Evolutionary conservation across 148 eudicot genomes (phyloP).

Genomic region (Bassia scoparia): DNA sequence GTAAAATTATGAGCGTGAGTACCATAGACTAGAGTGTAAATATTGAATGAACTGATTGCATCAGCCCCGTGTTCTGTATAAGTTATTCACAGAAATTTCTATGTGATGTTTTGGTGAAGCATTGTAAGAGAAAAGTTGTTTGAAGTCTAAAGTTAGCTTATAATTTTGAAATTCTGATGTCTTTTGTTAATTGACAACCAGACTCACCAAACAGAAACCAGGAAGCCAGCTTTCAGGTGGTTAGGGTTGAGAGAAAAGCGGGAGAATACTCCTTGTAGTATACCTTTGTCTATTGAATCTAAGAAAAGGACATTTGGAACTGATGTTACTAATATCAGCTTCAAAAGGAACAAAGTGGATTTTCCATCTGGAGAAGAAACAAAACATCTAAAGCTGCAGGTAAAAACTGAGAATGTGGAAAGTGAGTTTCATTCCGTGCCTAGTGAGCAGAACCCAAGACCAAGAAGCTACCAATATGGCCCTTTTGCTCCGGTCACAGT

Average conservation of each 20-base stretch:
- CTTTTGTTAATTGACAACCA: constrained; percentile 30
- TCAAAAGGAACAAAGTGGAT: constrained; percentile 52
- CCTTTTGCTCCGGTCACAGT: constrained; percentile 77
- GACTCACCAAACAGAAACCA: constrained; percentile 78
- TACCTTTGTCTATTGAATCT: constrained; percentile 34
- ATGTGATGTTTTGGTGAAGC: background rate
- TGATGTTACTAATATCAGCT: constrained; percentile 56
- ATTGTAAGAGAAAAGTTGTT: background rate
- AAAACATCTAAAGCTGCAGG: constrained; percentile 29
- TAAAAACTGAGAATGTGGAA: constrained; percentile 35
- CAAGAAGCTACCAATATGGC: constrained; percentile 54
- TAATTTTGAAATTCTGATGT: background rate
- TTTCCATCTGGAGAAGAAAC: constrained; percentile 28
- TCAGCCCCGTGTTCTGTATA: background rate
- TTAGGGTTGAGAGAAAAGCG: constrained; percentile 49
- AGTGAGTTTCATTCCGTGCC: constrained; percentile 26
- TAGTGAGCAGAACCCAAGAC: constrained; percentile 29
- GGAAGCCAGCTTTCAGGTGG: constrained; percentile 96
- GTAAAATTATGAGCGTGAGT: too few relatives aligned
- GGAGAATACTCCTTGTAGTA: constrained; percentile 28
- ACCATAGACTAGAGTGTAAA: too few relatives aligned
- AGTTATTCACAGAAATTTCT: too few relatives aligned
- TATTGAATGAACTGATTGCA: background rate
- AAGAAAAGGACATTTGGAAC: constrained; percentile 83
- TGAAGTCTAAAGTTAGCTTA: background rate